Conservation (phyloP, 345 rosid genomes). For the Rhodamnia argentea region DNA sequence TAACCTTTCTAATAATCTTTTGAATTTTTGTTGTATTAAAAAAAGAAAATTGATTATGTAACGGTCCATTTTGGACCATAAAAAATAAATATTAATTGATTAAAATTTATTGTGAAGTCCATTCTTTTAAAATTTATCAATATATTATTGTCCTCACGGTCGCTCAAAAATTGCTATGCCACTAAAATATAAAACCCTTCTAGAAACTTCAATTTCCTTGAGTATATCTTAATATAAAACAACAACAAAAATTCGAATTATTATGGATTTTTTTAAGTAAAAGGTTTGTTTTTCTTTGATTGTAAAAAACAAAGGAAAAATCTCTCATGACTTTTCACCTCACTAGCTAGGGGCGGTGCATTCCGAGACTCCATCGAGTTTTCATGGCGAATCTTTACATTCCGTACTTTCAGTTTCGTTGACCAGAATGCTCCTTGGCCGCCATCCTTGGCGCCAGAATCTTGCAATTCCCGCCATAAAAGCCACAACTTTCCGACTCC, state of each 20-base stretch:
- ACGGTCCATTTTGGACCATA: no score
- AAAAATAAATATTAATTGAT: no score
- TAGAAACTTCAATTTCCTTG: not conserved
- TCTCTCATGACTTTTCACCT: not conserved
- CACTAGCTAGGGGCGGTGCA: not conserved
- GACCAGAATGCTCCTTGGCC: not conserved
- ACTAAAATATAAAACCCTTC: no score
- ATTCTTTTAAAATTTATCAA: no score
- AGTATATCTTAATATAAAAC: not conserved
- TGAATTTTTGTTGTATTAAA: not conserved
- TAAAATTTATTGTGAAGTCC: no score
- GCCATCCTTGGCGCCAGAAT: slow-evolving; percentile 1
- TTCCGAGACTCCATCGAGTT: not conserved
- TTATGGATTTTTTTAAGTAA: not conserved
- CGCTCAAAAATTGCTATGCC: no score
- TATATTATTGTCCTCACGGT: no score
- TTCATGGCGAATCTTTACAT: not conserved
- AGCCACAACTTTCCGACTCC: not conserved
- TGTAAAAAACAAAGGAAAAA: not conserved
- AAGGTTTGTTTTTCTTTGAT: not conserved
- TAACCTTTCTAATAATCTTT: not conserved
- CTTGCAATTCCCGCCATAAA: slow-evolving; percentile 2
- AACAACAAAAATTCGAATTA: not conserved
- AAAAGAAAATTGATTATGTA: no score
- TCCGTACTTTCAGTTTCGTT: not conserved